Evolutionary conservation across 2,329 filamentous ascomycete genomes (phyloP).

Genomic region (Boeremia exigua): DNA sequence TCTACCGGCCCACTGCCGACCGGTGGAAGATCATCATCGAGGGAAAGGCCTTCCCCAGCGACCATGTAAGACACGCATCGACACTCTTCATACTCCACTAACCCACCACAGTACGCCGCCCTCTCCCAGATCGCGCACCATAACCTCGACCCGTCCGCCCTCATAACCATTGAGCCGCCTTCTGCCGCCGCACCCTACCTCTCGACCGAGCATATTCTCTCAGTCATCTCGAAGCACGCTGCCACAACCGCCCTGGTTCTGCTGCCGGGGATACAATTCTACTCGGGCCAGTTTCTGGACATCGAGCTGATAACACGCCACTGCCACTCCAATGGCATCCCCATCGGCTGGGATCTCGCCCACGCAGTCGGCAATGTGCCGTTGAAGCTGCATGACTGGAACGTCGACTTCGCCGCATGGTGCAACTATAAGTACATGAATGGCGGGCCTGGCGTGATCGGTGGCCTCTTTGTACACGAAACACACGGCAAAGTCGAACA

Average conservation of each 20-base stretch:
- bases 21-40: constrained; percentile 85
- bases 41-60: constrained; percentile 87
- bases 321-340: constrained; percentile 72
- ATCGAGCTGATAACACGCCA: constrained; percentile 79
- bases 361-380: constrained; percentile 87
- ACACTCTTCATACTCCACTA: neutral
- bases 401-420: constrained; percentile 91
- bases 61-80: constrained; percentile 63
- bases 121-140: constrained; percentile 80
- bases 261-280: constrained; percentile 89
- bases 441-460: constrained; percentile 81
- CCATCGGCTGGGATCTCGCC: constrained; percentile 87
- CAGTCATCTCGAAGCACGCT: constrained; percentile 76
- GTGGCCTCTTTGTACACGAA: constrained; percentile 80
- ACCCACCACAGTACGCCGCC: constrained; percentile 70
- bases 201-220: constrained; percentile 72
- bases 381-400: constrained; percentile 81
- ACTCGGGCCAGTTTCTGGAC: constrained; percentile 87
- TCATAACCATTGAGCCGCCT: constrained; percentile 75
- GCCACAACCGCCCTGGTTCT: constrained; percentile 76
- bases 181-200: constrained; percentile 61
- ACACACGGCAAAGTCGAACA: constrained; percentile 66
- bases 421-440: constrained; percentile 97
- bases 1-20: constrained; percentile 72
- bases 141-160: constrained; percentile 68